Evolutionary conservation across 1,139 yeast genomes (phyloP).

Genomic region (Pneumocystis canis): DNA sequence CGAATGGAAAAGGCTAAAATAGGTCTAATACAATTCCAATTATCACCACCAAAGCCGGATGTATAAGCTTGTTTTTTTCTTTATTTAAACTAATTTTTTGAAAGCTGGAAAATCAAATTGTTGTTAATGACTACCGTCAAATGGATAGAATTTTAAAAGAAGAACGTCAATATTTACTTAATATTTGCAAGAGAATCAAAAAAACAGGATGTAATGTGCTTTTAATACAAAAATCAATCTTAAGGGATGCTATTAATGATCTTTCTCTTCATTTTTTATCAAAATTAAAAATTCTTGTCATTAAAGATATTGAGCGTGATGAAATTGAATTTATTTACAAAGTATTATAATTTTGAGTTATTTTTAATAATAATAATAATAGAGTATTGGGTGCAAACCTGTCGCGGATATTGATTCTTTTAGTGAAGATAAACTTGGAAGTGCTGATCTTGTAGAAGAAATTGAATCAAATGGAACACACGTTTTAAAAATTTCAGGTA

Average conservation of each 20-base stretch:
- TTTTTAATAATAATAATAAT: neutral
- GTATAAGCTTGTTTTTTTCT: neutral
- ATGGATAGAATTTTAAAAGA: constrained; percentile 97
- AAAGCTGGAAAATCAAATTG: constrained; percentile 76
- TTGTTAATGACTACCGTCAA: constrained; percentile 93
- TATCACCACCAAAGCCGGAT: constrained; percentile 98
- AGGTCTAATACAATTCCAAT: constrained; percentile 86
- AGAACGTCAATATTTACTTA: constrained; percentile 86
- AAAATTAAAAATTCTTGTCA: constrained; percentile 81
- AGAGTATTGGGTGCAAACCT: constrained; percentile 81
- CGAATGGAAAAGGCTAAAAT: constrained; percentile 87
- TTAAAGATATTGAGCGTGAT: constrained; percentile 91
- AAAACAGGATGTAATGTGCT: constrained; percentile 93
- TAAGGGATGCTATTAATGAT: constrained; percentile 95
- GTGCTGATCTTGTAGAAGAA: constrained; percentile 87
- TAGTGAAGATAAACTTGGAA: constrained; percentile 81
- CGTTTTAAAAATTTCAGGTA: constrained; percentile 81
- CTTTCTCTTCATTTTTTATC: constrained; percentile 87
- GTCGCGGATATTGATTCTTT: constrained; percentile 89
- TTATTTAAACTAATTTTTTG: constrained; percentile 1
- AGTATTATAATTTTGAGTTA: constrained; percentile 9
- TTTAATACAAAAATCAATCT: constrained; percentile 81
- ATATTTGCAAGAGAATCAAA: constrained; percentile 89
- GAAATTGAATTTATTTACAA: constrained; percentile 88
- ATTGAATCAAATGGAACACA: constrained; percentile 85